Conservation (phyloP, 164 flowering plant genomes). For the Litsea cubeba region DNA sequence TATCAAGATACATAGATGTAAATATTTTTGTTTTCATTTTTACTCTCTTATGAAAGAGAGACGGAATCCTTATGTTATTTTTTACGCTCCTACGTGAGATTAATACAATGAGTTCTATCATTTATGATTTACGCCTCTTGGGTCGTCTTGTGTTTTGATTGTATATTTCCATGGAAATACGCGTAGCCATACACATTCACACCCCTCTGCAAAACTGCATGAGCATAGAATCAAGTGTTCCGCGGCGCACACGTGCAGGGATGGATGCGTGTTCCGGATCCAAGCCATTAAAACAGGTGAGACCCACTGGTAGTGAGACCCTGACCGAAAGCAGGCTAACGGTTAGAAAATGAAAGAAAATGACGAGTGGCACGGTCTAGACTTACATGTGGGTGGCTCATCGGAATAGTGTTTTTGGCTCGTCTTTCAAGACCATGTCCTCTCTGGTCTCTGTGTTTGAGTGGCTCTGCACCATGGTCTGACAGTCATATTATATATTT, state of each 20-base stretch:
- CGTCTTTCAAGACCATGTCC: too few species aligned
- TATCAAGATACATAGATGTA: constrained; percentile 2
- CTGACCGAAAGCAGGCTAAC: neutral
- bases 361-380: too few species aligned
- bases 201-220: too few species aligned
- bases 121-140: neutral
- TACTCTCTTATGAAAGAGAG: neutral
- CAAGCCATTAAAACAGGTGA: neutral
- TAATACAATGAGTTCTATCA: neutral
- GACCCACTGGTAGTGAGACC: neutral
- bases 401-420: neutral
- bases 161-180: neutral
- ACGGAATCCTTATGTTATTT: neutral
- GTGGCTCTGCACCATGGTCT: too few species aligned
- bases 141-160: neutral
- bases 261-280: neutral
- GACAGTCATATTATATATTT: too few species aligned
- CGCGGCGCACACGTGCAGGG: neutral
- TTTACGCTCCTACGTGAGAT: neutral
- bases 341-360: too few species aligned
- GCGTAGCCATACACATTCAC: too few species aligned
- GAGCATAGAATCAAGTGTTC: neutral
- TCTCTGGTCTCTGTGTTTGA: too few species aligned
- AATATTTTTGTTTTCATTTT: neutral
- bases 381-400: neutral